These are phyloP conservation scores for Wickerhamomyces queroliae DNA, from an alignment of 805 yeast species.

Conservation along the genomic window DNA sequence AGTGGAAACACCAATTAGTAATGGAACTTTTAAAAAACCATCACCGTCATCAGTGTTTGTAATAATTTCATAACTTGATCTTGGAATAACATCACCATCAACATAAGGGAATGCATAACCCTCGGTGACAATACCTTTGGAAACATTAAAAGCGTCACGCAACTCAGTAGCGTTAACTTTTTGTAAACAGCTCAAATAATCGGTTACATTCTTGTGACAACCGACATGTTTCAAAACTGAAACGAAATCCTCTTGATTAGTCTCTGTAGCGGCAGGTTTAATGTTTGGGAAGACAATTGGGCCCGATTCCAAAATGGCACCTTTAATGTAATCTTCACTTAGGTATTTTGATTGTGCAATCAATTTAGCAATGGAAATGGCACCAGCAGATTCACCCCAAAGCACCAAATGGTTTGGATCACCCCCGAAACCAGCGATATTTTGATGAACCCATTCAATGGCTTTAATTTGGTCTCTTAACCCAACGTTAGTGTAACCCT, in stretches of 20 bases:
- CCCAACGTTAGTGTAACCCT: slow-evolving; percentile 27
- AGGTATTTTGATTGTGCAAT: slow-evolving; percentile 2
- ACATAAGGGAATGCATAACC: slow-evolving; percentile 5
- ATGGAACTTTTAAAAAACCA: slow-evolving; percentile 12
- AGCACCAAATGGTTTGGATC: slow-evolving; percentile 27
- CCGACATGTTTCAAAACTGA: slow-evolving; percentile 1
- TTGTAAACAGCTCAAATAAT: slow-evolving; percentile 9
- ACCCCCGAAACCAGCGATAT: slow-evolving; percentile 32
- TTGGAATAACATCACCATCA: slow-evolving; percentile 14
- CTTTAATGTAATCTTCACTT: slow-evolving; percentile 7
- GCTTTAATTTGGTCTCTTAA: slow-evolving; percentile 30
- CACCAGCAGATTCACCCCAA: slow-evolving; percentile 36
- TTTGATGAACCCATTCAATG: slow-evolving; percentile 28
- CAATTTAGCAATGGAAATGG: slow-evolving; percentile 13
- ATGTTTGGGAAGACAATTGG: slow-evolving; percentile 4
- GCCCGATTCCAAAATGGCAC: slow-evolving; percentile 16
- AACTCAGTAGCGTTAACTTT: slow-evolving; percentile 5
- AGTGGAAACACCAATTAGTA: slow-evolving; percentile 18
- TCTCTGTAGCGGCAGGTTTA: slow-evolving; percentile 12
- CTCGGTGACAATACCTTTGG: slow-evolving; percentile 8
- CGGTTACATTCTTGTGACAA: slow-evolving; percentile 2
- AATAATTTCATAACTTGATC: slow-evolving; percentile 8
- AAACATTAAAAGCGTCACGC: slow-evolving; percentile 5
- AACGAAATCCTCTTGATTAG: slow-evolving; percentile 2
- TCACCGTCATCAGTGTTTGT: slow-evolving; percentile 7